phyloP scores from a whole-genome alignment of 768 basidiomycete genomes.

The Leucosporidium creatinivorum region DNA sequence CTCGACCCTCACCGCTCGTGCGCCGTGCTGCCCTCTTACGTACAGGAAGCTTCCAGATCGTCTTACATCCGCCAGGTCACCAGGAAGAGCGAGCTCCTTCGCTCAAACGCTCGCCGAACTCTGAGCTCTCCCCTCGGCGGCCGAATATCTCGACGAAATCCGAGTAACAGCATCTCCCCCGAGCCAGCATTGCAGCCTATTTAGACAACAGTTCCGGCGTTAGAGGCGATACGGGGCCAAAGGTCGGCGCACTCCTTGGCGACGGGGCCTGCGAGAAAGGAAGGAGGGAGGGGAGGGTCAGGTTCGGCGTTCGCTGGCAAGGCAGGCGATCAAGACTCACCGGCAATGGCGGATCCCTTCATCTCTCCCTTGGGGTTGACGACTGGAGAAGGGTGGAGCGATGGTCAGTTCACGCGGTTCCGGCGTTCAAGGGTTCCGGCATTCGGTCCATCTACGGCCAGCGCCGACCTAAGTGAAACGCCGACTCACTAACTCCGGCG shows the following conservation, averaged over 20 bases:
- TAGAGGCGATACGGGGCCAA: conserved; percentile 99
- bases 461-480: too few species aligned
- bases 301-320: too few species aligned
- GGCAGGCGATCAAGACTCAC: conserved; percentile 69
- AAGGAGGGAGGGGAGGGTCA: conserved; percentile 45
- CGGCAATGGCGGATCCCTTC: conserved; percentile 92
- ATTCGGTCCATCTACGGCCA: too few species aligned
- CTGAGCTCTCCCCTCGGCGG: too few species aligned
- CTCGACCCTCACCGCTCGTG: too few species aligned
- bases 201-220: conserved; percentile 93
- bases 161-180: background rate
- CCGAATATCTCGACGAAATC: background rate
- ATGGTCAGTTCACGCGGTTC: too few species aligned
- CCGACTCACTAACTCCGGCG: conserved; percentile 35
- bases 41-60: too few species aligned
- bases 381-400: background rate
- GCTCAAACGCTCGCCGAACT: too few species aligned
- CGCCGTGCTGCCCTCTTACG: too few species aligned
- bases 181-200: background rate
- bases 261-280: background rate
- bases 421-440: too few species aligned
- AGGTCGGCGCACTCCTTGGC: conserved; percentile 43
- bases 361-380: conserved; percentile 56
- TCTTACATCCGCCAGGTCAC: too few species aligned
- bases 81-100: too few species aligned